Conservation (phyloP, 148 eudicot species). For the Rhododendron kiyosumense region DNA sequence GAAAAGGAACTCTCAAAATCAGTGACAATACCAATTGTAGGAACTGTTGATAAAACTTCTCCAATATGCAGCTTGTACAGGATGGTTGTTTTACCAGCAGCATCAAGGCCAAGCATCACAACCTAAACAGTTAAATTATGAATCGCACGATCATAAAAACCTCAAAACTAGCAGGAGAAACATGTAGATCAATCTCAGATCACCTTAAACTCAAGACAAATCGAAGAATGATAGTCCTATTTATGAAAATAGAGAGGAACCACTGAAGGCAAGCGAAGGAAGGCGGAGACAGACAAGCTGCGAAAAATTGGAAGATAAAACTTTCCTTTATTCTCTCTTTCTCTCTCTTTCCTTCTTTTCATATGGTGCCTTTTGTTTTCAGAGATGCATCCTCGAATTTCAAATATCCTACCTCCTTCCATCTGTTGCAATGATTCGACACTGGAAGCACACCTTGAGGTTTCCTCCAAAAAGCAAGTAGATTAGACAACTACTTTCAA, state of each 20-base stretch:
- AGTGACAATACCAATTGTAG: conserved; percentile 66
- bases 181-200: background rate
- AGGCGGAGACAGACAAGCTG: background rate
- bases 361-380: background rate
- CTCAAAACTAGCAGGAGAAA: background rate
- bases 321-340: background rate
- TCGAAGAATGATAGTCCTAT: background rate
- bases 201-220: background rate
- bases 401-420: background rate
- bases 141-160: background rate
- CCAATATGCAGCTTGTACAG: conserved; percentile 91
- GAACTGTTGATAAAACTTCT: conserved; percentile 89
- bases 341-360: background rate
- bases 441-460: background rate
- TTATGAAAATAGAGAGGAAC: background rate
- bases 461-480: background rate
- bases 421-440: background rate
- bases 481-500: background rate
- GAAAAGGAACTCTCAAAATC: background rate
- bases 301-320: background rate
- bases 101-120: conserved; percentile 99
- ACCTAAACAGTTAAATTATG: conserved; percentile 42
- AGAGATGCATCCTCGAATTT: background rate
- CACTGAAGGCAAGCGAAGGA: background rate
- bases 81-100: conserved; percentile 97